phyloP scores from a whole-genome alignment of 2,329 filamentous ascomycete genomes.

The Aspergillus sp. region DNA sequence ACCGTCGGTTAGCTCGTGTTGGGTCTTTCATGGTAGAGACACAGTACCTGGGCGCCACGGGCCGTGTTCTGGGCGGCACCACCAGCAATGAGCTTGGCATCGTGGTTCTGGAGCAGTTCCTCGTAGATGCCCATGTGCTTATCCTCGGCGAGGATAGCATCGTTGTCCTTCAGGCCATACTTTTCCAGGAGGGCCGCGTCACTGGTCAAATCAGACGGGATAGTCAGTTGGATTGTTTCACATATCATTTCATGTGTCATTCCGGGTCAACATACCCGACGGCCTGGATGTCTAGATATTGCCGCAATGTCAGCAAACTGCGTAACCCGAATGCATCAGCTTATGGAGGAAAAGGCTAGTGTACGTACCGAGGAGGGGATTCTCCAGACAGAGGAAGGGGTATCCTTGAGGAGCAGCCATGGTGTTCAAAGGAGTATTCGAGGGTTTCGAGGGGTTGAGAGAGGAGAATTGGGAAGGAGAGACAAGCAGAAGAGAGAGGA shows the following conservation, averaged over 20 bases:
- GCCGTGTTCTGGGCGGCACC: slow-evolving; percentile 98
- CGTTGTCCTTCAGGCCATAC: slow-evolving; percentile 92
- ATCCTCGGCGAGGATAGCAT: slow-evolving; percentile 93
- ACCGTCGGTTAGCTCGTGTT: not conserved
- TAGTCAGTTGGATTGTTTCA: slow-evolving; percentile 1
- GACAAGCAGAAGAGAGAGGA: slow-evolving; percentile 6
- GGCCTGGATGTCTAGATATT: slow-evolving; percentile 78
- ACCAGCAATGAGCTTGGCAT: slow-evolving; percentile 91
- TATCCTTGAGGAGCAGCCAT: slow-evolving; percentile 80
- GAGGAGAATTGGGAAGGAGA: slow-evolving; percentile 7
- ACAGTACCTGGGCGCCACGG: slow-evolving; percentile 73
- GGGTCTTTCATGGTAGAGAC: not conserved
- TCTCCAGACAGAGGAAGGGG: slow-evolving; percentile 90
- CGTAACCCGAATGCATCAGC: not conserved
- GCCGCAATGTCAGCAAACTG: slow-evolving; percentile 18
- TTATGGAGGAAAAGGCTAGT: not conserved
- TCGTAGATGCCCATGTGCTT: slow-evolving; percentile 90
- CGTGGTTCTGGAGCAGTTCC: slow-evolving; percentile 78
- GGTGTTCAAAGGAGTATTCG: slow-evolving; percentile 21
- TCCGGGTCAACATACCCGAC: slow-evolving; percentile 51
- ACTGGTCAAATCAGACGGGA: slow-evolving; percentile 44
- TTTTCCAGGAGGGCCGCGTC: slow-evolving; percentile 83
- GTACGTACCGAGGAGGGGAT: slow-evolving; percentile 80
- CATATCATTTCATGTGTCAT: not conserved
- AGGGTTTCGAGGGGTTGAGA: slow-evolving; percentile 2